Evolutionary conservation across 208 protist genomes (phyloP), one percentile per base, ranked within the genome.

Genomic region (Naegleria gruberi): DNA sequence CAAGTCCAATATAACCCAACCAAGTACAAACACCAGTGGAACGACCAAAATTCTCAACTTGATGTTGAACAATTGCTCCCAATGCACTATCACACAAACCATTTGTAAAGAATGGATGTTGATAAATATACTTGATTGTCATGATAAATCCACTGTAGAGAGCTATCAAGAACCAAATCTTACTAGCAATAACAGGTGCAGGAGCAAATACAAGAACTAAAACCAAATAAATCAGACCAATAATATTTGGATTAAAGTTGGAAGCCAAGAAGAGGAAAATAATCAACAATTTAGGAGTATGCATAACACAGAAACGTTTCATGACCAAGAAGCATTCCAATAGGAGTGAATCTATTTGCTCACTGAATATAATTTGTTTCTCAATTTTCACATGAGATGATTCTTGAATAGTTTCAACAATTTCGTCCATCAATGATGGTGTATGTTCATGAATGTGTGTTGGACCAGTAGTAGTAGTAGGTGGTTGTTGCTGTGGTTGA

Each of bases 151-250:
- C 0, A n/a, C 37, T 19, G n/a, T 87, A 87, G 12, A 51, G 4
- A 15, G 6, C 37, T 2, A 87, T 87, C 4, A 87, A 55, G 12
- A 87, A 55, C 82, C 82, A 87, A 34, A 87, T 30, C 23, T 37
- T 46, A 34, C 43, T 51, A 6, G 43, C 41, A 37, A 55, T n/a
- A 40, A 41, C 12, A 40, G 82, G 82, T 23, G 43, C 43, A 12
- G 82, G 82, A 45, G 43, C 43, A 6, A 87, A 55, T 8, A 87
- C 10, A 4, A 87, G 34, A 4, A 55, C 41, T 4, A 87, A 45
- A 12, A 87, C 12, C 6, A 87, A 87, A 51, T 87, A 87, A 17
- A 87, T 55, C 17, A 87, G 55, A 4, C 82, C 82, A 40, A 87
- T 87, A 15, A 51, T 45, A 30, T 23, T 47, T 43, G 15, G 41